Evolutionary conservation across 2,329 filamentous ascomycete species (phyloP).

Genomic region (Botrytis hyacinthi): DNA sequence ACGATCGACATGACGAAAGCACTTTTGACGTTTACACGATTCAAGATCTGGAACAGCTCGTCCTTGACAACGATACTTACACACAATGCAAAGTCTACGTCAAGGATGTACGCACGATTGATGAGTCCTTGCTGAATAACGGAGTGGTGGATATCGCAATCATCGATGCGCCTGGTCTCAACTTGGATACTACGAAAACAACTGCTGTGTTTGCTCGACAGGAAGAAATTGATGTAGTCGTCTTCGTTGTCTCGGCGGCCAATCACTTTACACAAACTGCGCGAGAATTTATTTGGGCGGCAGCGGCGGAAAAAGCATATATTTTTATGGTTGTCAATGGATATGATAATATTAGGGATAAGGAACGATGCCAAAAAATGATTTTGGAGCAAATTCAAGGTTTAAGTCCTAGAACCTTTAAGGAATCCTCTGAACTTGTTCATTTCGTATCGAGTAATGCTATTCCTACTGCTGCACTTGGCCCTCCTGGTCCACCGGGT

Average conservation of each 20-base stretch:
- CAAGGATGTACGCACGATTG: conserved; percentile 81
- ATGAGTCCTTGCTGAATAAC: conserved; percentile 94
- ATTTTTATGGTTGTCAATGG: conserved; percentile 99
- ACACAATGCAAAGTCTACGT: conserved; percentile 97
- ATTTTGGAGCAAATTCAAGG: conserved; percentile 85
- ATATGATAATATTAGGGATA: conserved; percentile 90
- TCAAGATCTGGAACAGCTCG: conserved; percentile 79
- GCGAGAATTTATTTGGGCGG: conserved; percentile 96
- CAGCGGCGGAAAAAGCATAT: conserved; percentile 94
- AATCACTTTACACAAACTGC: conserved; percentile 98
- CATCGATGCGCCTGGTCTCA: conserved; percentile 93
- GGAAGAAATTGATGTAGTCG: conserved; percentile 97
- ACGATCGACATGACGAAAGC: conserved; percentile 87
- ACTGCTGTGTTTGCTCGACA: conserved; percentile 96
- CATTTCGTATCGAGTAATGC: conserved; percentile 98
- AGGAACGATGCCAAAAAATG: conserved; percentile 85
- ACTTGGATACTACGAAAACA: conserved; percentile 94
- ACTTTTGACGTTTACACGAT: conserved; percentile 88
- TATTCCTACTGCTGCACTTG: conserved; percentile 67
- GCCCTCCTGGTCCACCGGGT: conserved; percentile 44
- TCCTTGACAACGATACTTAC: conserved; percentile 83
- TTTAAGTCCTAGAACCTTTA: conserved; percentile 89
- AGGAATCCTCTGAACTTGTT: conserved; percentile 87
- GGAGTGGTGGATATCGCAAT: conserved; percentile 96
- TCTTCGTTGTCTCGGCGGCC: conserved; percentile 95